These are phyloP conservation scores for Cinnamomum chago DNA, from an alignment of 164 flowering plant species.

Conservation along the genomic window DNA sequence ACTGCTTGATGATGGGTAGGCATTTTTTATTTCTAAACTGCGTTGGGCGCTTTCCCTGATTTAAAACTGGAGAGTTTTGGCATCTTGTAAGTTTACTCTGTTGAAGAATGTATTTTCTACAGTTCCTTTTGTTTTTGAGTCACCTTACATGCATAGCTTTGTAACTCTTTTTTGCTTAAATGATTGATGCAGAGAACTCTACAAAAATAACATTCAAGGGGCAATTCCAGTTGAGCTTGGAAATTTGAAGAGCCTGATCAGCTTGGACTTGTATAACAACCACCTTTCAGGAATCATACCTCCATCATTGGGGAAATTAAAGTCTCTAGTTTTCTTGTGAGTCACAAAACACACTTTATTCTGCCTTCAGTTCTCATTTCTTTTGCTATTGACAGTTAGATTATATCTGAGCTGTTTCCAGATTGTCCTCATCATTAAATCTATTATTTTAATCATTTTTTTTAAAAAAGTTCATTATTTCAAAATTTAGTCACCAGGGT, in stretches of 20 bases:
- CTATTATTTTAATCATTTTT: not conserved
- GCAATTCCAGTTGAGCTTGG: constrained; percentile 84
- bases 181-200: constrained; percentile 62
- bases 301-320: constrained; percentile 66
- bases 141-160: not conserved
- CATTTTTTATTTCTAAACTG: no score
- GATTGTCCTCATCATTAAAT: not conserved
- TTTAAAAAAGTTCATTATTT: not conserved
- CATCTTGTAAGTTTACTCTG: not conserved
- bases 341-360: constrained; percentile 20
- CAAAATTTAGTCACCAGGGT: no score
- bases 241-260: constrained; percentile 76
- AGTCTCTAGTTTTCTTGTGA: constrained; percentile 84
- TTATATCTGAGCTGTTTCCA: not conserved
- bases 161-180: not conserved
- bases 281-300: constrained; percentile 78
- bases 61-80: not conserved
- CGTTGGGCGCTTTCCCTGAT: not conserved
- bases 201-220: constrained; percentile 85
- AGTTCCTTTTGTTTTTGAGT: not conserved
- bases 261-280: constrained; percentile 91
- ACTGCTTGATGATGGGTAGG: no score
- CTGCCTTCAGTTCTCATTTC: no score
- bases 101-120: not conserved
- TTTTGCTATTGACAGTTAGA: no score